These are phyloP conservation scores for Globisporangium nagaii DNA, from an alignment of 352 stramenopile genomes.

Conservation along the genomic window DNA sequence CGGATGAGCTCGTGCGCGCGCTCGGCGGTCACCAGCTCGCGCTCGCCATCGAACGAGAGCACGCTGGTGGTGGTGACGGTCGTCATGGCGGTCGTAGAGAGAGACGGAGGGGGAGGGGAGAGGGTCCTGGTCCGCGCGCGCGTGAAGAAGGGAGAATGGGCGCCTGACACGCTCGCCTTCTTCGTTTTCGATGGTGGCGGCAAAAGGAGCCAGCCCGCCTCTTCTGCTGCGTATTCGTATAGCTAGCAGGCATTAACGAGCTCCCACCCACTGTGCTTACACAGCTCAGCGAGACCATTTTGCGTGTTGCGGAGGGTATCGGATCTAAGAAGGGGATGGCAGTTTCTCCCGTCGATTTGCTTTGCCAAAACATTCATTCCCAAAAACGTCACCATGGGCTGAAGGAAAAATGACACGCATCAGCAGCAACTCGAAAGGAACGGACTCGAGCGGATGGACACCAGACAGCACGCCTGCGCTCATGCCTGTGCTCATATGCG, in stretches of 20 bases:
- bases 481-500: too few relatives aligned
- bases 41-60: slow-evolving; percentile 60
- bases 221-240: background rate
- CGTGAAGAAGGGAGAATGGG: slow-evolving; percentile 8
- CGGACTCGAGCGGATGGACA: too few relatives aligned
- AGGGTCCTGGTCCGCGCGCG: slow-evolving; percentile 3
- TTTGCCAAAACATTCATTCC: too few relatives aligned
- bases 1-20: slow-evolving; percentile 65
- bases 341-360: too few relatives aligned
- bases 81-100: background rate
- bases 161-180: too few relatives aligned
- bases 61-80: slow-evolving; percentile 4
- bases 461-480: too few relatives aligned
- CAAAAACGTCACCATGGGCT: too few relatives aligned
- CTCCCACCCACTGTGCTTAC: too few relatives aligned
- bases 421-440: background rate
- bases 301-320: too few relatives aligned
- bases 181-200: background rate
- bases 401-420: slow-evolving; percentile 3
- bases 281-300: background rate
- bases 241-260: too few relatives aligned
- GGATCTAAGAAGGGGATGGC: too few relatives aligned
- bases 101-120: background rate
- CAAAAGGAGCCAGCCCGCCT: background rate
- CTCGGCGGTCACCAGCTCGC: slow-evolving; percentile 70